A percentile compares a stretch with the other conserved stretches of the same genome.
Evolutionary conservation across 192 early-diverging fungal genomes (phyloP).

Genomic region (Chytriomyces confervae): DNA sequence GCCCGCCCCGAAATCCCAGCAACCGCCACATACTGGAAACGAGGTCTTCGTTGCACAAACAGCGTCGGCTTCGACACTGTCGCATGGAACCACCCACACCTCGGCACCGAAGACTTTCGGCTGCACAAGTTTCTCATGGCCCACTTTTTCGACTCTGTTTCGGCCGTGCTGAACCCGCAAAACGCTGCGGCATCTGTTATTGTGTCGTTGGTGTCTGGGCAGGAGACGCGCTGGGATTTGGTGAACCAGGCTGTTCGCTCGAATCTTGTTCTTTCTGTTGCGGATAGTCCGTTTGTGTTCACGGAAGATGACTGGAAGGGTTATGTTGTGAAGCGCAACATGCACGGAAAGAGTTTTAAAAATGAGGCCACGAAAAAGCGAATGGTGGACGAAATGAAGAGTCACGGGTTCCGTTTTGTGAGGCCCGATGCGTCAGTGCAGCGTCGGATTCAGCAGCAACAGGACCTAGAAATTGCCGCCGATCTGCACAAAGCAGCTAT

Average conservation of each 20-base stretch:
- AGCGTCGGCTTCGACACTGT: slow-evolving; percentile 42
- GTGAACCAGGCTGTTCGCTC: slow-evolving; percentile 46
- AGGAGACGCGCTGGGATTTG: slow-evolving; percentile 61
- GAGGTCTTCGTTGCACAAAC: slow-evolving; percentile 14
- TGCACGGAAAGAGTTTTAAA: slow-evolving; percentile 60
- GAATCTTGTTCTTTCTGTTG: slow-evolving; percentile 34
- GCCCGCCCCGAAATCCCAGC: background rate
- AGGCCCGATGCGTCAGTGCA: slow-evolving; percentile 1
- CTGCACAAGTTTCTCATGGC: slow-evolving; percentile 65
- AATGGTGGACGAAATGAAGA: slow-evolving; percentile 51
- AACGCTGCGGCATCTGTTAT: slow-evolving; percentile 35
- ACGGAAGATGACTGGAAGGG: slow-evolving; percentile 55
- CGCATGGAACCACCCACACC: slow-evolving; percentile 66
- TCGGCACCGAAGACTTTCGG: slow-evolving; percentile 65
- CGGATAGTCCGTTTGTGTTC: slow-evolving; percentile 42
- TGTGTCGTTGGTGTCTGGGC: slow-evolving; percentile 57
- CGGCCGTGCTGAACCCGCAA: slow-evolving; percentile 32
- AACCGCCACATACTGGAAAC: slow-evolving; percentile 6
- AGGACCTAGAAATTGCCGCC: background rate
- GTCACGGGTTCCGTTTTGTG: slow-evolving; percentile 50
- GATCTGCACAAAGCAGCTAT: background rate
- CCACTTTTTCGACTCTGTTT: slow-evolving; percentile 57
- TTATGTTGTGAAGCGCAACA: slow-evolving; percentile 62
- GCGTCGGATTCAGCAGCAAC: background rate
- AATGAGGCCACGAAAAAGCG: slow-evolving; percentile 54